Evolutionary conservation across 164 flowering plant species (phyloP), one percentile per base, ranked within the genome.

Genomic region (Chloranthus sessilifolius): DNA sequence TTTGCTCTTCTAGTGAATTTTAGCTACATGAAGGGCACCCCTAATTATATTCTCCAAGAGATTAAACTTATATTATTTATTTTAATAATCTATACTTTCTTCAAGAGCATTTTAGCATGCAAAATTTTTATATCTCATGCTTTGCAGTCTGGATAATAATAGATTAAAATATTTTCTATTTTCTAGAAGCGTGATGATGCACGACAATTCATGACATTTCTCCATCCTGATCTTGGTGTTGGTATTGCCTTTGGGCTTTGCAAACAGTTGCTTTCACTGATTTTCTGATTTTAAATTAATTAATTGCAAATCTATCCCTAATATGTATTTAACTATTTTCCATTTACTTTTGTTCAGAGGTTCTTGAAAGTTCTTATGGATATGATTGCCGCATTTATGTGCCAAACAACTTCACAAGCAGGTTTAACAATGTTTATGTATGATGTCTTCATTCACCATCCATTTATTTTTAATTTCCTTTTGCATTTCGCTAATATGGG

Each of bases 401-500:
- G 39, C 85, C 97, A 42, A 97, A 88, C 40, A 80, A 81, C 62
- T 92, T 88, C 46, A 69, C 89, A 59, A 83, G 76, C 95, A 86
- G 95, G 99, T 94, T 94, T 82, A 94, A 83, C 81, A 94, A 94
- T 77, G 87, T 94, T 83, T 85, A 87, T 83, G 97, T 94, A 94
- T 78, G 97, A 68, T 62, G 63, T 74, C 85, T 70, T 74, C 83
- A 62, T 68, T 63, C 67, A 49, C 70, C 56, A 62, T 62, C 69
- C 41, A 54, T 55, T 35, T 49, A 10, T 27, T 50, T 43, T 60
- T 16, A 5, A 22, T 46, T 54, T 11, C 30, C 36, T 33, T 49
- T 25, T 28, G 3, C 49, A n/a, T 19, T 33, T 41, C 11, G n/a
- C 20, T 49, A 20, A n/a, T 7, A 46, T 33, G 29, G 25, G 19